phyloP scores from a whole-genome alignment of 2,329 filamentous ascomycete genomes.

The Pyricularia sp. region DNA sequence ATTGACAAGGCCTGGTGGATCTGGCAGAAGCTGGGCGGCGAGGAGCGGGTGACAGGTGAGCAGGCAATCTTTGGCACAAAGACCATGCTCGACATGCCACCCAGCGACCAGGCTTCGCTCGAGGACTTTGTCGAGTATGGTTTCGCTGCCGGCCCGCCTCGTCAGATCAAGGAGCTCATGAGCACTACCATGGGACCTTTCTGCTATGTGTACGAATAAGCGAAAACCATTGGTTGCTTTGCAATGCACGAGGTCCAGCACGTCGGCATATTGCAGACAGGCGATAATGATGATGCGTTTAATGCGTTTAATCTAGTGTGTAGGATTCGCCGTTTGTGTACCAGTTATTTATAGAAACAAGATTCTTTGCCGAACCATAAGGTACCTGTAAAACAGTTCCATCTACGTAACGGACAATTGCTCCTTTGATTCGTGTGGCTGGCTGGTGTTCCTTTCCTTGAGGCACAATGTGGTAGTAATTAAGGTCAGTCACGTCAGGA shows the following conservation, averaged over 20 bases:
- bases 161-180: constrained; percentile 17
- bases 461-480: too few relatives aligned
- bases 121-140: constrained; percentile 17
- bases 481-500: too few relatives aligned
- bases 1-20: constrained; percentile 20
- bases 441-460: neutral
- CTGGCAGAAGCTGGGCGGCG: constrained; percentile 14
- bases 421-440: neutral
- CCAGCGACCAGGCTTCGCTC: constrained; percentile 12
- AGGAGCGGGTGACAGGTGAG: neutral
- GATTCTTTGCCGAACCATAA: neutral
- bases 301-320: neutral
- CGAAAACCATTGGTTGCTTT: neutral
- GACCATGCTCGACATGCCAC: constrained; percentile 16
- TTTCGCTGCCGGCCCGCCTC: constrained; percentile 12
- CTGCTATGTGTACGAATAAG: constrained; percentile 18
- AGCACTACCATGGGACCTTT: constrained; percentile 14
- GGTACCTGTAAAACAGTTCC: neutral
- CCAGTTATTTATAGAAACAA: neutral
- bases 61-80: neutral
- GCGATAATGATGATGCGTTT: neutral
- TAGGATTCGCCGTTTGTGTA: neutral
- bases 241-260: neutral
- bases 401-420: neutral
- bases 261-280: neutral